Evolutionary conservation across 441 rosid species (phyloP).

Genomic region (Sinapis alba): DNA sequence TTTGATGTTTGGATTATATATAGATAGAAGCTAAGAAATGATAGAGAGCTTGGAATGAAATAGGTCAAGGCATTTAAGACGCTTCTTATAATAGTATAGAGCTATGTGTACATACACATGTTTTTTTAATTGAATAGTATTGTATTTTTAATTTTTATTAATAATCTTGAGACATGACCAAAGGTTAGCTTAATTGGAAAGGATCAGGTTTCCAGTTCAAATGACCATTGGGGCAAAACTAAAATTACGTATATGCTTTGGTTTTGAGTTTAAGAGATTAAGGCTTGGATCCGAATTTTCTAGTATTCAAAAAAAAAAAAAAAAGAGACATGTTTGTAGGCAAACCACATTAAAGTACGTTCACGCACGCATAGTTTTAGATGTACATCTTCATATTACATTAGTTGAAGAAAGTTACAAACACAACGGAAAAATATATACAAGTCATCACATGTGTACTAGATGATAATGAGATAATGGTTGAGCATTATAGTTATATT

Average conservation of each 20-base stretch:
- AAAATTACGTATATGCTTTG: too few species aligned
- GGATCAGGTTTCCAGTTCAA: too few species aligned
- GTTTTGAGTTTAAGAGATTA: too few species aligned
- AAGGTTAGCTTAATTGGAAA: too few species aligned
- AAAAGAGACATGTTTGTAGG: not conserved
- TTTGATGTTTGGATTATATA: slow-evolving; percentile 10
- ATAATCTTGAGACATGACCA: not conserved
- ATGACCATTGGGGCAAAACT: too few species aligned
- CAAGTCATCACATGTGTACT: not conserved
- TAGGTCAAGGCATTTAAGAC: slow-evolving; percentile 31
- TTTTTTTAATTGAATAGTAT: not conserved
- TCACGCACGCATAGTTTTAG: slow-evolving; percentile 1
- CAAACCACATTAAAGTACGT: not conserved
- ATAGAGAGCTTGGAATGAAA: slow-evolving; percentile 29
- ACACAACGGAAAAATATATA: not conserved
- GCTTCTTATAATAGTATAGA: slow-evolving; percentile 13
- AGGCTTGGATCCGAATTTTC: too few species aligned
- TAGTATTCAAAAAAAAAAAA: too few species aligned
- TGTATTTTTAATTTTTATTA: too few species aligned
- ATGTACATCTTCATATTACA: not conserved
- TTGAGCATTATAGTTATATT: not conserved
- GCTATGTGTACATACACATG: not conserved
- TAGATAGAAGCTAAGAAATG: slow-evolving; percentile 11
- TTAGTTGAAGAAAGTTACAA: not conserved
- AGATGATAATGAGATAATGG: not conserved